Base-by-base conservation (phyloP, 2,329 filamentous ascomycete species). In the Alternaria sp. region DNA sequence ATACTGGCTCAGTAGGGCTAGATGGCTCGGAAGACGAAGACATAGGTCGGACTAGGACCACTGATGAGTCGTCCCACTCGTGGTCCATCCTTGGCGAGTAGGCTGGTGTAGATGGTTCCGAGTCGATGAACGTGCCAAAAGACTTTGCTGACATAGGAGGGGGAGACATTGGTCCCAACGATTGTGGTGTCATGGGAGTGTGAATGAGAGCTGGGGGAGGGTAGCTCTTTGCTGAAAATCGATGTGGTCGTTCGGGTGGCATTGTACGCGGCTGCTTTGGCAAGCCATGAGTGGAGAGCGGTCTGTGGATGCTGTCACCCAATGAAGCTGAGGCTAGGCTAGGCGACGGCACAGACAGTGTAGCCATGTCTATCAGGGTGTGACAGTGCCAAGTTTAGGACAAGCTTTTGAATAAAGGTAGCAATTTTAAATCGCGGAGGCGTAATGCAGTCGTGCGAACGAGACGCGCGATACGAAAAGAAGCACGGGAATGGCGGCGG, bases 101-200 rank as follows among this genome's bases (percentile, higher is more conserved):
- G 8, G 73, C 72, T 42, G 74, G 74, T n/a, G 74, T 75, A 7
- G 73, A 76, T n/a, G 75, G 73, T 26, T 71, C 73, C 2, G 74
- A 76, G 51, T 76, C 75, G 58, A 76, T 77, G 48, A 76, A 71
- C 1, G 75, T 77, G 37, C 71, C 70, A 39, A 77, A 74, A 6
- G 72, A 75, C 51, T 64, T 72, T 5, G 72, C 74, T 11, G 74
- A 76, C 69, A 76, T 71, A 23, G 73, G 74, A n/a, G 74, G 56
- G 8, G 56, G 74, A 21, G 74, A 74, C 64, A 71, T 66, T 57
- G 65, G 65, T 24, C 62, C 67, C 40, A 66, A 63, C 3, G 68
- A 68, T 17, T 60, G 63, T 36, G 72, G 71, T 53, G 65, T 65
- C 56, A 64, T 60, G 36, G 66, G 63, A 21, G 52, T 58, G 46